A percentile compares a stretch with the other conserved stretches of the same genome.
phyloP scores from a whole-genome alignment of 1,284 basidiomycete genomes.

The Trametes hirsuta region DNA sequence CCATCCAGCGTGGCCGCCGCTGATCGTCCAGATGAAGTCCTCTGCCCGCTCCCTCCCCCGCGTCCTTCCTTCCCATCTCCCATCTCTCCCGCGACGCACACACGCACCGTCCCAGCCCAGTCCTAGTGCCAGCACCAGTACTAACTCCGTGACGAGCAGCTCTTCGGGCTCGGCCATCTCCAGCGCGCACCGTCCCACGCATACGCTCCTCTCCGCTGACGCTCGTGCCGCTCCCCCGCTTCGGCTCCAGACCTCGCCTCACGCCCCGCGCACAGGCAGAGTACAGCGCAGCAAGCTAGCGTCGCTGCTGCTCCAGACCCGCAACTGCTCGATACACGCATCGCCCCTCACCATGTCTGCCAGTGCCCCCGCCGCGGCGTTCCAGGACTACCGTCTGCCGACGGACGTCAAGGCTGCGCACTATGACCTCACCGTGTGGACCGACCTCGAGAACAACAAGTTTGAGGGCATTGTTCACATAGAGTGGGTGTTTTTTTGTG shows the following conservation, averaged over 20 bases:
- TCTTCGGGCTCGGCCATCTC: too few relatives aligned
- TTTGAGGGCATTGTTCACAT: conserved; percentile 85
- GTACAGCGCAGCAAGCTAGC: not conserved
- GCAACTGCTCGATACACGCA: conserved; percentile 16
- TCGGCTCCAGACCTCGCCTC: not conserved
- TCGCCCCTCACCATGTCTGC: conserved; percentile 18
- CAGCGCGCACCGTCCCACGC: too few relatives aligned
- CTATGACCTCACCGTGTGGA: conserved; percentile 85
- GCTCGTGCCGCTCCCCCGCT: too few relatives aligned
- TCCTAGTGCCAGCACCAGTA: not conserved
- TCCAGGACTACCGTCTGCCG: conserved; percentile 72
- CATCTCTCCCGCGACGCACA: not conserved
- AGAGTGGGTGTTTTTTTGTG: conserved; percentile 46
- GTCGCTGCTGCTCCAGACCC: conserved; percentile 7
- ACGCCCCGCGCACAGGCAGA: not conserved
- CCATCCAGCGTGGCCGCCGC: not conserved
- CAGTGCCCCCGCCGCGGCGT: not conserved
- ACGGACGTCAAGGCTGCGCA: conserved; percentile 76
- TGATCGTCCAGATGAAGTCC: conserved; percentile 8
- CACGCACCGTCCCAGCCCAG: not conserved
- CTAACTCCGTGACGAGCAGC: not conserved
- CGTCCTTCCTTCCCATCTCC: not conserved
- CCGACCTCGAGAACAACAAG: conserved; percentile 74
- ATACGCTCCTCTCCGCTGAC: too few relatives aligned
- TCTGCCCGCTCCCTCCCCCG: not conserved